Evolutionary conservation across 2,329 filamentous ascomycete genomes (phyloP), one percentile per base, ranked within the genome.

Genomic region (Aspergillus sp.): DNA sequence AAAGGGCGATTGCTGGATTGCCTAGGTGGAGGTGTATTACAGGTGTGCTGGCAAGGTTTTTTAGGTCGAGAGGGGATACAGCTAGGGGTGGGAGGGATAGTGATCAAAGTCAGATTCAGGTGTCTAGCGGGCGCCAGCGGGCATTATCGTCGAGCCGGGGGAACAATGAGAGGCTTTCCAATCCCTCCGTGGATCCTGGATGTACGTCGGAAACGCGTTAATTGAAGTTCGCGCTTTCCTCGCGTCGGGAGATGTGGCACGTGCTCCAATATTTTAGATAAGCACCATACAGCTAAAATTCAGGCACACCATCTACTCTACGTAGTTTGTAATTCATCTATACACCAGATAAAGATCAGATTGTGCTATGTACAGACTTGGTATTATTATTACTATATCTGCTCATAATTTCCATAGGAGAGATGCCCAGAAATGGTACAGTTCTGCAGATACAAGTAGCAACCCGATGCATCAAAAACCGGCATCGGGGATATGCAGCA

Each of bases 131-230:
- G 19, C 19, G 19, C 19, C 19, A 19, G 19, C 2, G 19, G 19
- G 19, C 19, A 19, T 19, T 19, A 19, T 19, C 19, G 19, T 19
- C 19, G 19, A 19, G 19, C 19, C 19, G 19, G 19, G 19, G 19
- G 19, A 19, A 19, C 31, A 8, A 32, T 8, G 31, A 3, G 4
- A 32, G 31, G 31, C 31, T n/a, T n/a, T 32, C 31, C 8, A 32
- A 9, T 8, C 8, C 8, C 31, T 39, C 32, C 30, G 33, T 34
- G 13, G 32, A 41, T 42, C 12, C 26, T 31, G 27, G 33, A 37
- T 28, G 29, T 19, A 33, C 31, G 38, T 12, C 33, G n/a, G 26
- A 39, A 47, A 52, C 51, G 51, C 51, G 51, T 53, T 51, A 53
- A 53, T 53, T 53, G 49, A 49, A 40, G 47, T 49, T 19, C 38